Percentiles rank a stretch among this genome's conserved stretches.
Conservation (phyloP, 306 rosid species). For the Glycyrrhiza uralensis region DNA sequence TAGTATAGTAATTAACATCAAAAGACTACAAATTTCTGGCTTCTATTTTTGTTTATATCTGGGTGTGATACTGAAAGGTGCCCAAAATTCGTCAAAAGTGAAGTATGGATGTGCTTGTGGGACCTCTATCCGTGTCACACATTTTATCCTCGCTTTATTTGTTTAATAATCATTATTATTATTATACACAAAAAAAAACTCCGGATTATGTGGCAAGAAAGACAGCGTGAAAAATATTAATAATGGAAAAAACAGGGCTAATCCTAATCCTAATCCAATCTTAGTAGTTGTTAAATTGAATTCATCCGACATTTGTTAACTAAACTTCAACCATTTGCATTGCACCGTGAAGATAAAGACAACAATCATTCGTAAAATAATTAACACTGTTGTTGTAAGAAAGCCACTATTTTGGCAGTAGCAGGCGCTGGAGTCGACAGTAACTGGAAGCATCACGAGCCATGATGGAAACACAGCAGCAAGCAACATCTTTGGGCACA, state of each 20-base stretch:
- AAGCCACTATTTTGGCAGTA: conserved; percentile 20
- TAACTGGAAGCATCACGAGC: background rate
- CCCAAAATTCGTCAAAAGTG: background rate
- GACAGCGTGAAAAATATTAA: background rate
- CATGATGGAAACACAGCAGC: background rate
- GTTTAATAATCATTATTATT: background rate
- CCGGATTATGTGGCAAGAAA: background rate
- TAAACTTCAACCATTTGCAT: background rate
- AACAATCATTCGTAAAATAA: background rate
- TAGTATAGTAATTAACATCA: background rate
- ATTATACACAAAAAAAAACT: background rate
- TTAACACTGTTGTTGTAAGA: background rate
- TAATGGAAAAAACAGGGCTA: background rate
- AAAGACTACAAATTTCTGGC: conserved; percentile 8
- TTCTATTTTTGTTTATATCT: conserved; percentile 12
- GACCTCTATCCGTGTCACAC: background rate
- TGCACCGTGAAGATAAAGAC: background rate
- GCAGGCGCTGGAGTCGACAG: background rate
- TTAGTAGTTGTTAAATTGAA: background rate
- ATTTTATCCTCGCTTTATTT: background rate
- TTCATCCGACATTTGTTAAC: background rate
- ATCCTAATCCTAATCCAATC: too few relatives aligned
- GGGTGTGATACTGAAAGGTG: background rate
- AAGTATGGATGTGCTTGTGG: background rate
- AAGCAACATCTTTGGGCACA: background rate